Evolutionary conservation across 495 filamentous ascomycete species (phyloP), one percentile per base, ranked within the genome.

Genomic region (Tuber brumale): DNA sequence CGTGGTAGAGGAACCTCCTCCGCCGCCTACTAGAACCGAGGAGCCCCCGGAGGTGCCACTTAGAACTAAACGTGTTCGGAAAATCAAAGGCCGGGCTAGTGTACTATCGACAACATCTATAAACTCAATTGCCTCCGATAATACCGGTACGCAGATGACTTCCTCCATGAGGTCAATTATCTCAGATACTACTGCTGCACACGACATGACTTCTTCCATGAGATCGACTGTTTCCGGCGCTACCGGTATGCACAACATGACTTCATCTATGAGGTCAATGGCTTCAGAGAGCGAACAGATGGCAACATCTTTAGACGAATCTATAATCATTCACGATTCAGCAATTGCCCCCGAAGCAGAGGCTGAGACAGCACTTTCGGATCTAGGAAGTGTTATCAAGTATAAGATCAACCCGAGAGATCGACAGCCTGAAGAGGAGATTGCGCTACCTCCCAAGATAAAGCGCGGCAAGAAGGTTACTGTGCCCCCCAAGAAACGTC

Each of bases 401-500:
- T 61, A 61, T 31, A 31, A 61, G 57, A 61, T 61, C 57, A 61
- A 61, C 10, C 57, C 57, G n/a, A 61, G 57, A 31, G 57, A 31
- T 3, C 57, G n/a, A 31, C 57, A 77, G 74, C 27, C 44, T 8
- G 66, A 51, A 21, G n/a, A 61, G 10, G 35, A n/a, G 35, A 48
- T 70, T 43, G 44, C 75, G 23, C 76, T 12, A 3, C 57, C 76
- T 4, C 76, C 74, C 4, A 69, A 45, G 27, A 71, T 41, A 41
- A 77, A 71, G 27, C 76, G 37, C 2, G 21, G 69, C n/a, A 79
- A 79, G 48, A 79, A 79, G 43, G 45, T 70, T n/a, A 69, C 70
- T 12, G 31, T 14, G 6, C 23, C 19, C 12, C 37, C n/a, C 35
- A 72, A 72, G 42, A 79, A 73, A 45, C 71, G 70, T 39, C n/a